Conservation (phyloP, 441 rosid genomes). For the Biscutella laevigata region DNA sequence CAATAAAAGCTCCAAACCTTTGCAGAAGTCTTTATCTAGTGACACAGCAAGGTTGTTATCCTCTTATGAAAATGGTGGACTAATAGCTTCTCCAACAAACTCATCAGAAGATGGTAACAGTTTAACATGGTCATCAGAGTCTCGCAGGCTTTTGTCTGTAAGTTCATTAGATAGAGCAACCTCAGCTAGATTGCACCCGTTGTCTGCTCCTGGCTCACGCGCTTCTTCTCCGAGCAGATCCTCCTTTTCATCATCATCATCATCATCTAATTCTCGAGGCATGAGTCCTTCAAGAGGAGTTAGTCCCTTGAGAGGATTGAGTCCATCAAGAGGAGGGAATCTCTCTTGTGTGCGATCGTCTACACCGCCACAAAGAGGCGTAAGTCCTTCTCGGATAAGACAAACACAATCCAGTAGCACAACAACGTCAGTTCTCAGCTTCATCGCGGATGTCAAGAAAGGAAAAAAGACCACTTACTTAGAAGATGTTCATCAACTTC, state of each 20-base stretch:
- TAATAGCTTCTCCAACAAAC: slow-evolving; percentile 26
- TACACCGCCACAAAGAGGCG: slow-evolving; percentile 54
- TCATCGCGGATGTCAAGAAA: slow-evolving; percentile 65
- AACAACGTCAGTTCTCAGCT: slow-evolving; percentile 76
- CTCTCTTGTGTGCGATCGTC: slow-evolving; percentile 48
- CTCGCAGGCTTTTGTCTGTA: slow-evolving; percentile 33
- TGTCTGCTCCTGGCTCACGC: slow-evolving; percentile 25
- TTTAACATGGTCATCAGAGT: too few relatives aligned
- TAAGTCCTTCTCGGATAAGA: slow-evolving; percentile 50
- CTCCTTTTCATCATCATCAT: slow-evolving; percentile 30
- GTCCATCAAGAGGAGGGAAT: slow-evolving; percentile 44
- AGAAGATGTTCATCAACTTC: slow-evolving; percentile 80
- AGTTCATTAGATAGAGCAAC: slow-evolving; percentile 41
- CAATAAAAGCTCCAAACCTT: slow-evolving; percentile 29
- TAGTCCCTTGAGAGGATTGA: slow-evolving; percentile 44
- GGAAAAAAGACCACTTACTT: slow-evolving; percentile 56
- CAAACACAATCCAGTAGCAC: slow-evolving; percentile 41
- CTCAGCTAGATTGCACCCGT: slow-evolving; percentile 36
- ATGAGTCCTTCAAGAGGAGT: slow-evolving; percentile 43
- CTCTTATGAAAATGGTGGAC: slow-evolving; percentile 33
- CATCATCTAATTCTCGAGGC: slow-evolving; percentile 23
- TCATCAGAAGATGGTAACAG: slow-evolving; percentile 36
- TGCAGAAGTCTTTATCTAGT: slow-evolving; percentile 49
- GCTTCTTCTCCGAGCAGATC: slow-evolving; percentile 60
- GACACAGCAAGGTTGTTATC: slow-evolving; percentile 39